These are phyloP conservation scores for Lotmaria passim DNA, from an alignment of 208 protist genomes.

Conservation along the genomic window DNA sequence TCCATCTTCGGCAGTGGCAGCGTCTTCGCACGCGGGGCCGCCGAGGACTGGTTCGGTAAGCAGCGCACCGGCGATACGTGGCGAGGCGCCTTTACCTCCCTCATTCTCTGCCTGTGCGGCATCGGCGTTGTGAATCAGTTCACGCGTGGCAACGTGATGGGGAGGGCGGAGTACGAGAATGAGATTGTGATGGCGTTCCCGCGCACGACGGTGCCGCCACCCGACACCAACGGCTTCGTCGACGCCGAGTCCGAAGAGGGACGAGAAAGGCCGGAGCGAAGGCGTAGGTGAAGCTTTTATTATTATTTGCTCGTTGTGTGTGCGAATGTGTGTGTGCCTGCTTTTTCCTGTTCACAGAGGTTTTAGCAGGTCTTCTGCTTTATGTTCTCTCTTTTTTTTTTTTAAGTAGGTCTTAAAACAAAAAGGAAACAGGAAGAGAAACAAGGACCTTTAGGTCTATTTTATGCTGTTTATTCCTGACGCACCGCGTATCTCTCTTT, in stretches of 20 bases:
- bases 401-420: too few species aligned
- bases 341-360: too few species aligned
- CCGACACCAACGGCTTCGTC: conserved; percentile 72
- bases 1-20: conserved; percentile 25
- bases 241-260: conserved; percentile 33
- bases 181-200: conserved; percentile 38
- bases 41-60: conserved; percentile 64
- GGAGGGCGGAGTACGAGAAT: conserved; percentile 59
- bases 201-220: conserved; percentile 25
- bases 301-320: conserved; percentile 2
- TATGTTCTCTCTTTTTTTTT: background rate
- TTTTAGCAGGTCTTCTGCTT: too few species aligned
- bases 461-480: too few species aligned
- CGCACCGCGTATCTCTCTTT: too few species aligned
- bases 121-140: conserved; percentile 74
- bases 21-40: conserved; percentile 37
- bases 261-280: background rate
- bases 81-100: conserved; percentile 38
- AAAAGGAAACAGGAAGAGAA: too few species aligned
- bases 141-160: conserved; percentile 68
- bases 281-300: conserved; percentile 1
- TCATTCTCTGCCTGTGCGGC: conserved; percentile 51
- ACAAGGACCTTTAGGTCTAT: too few species aligned
- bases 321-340: too few species aligned
- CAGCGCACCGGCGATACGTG: conserved; percentile 25